Conservation (phyloP, 495 filamentous ascomycete genomes). For the Penicillium macrosclerotiorum region DNA sequence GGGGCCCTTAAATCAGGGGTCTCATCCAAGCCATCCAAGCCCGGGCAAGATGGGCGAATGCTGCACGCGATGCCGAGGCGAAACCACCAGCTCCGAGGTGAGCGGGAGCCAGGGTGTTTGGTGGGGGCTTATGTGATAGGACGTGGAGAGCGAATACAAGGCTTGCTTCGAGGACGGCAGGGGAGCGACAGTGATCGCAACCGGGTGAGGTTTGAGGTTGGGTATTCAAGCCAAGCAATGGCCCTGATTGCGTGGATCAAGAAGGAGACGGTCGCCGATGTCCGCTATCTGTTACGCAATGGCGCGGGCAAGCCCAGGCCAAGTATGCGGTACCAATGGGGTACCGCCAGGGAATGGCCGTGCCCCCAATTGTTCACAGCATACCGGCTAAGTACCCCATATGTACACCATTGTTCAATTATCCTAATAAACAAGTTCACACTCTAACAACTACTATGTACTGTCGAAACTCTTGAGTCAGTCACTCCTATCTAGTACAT, state of each 20-base stretch:
- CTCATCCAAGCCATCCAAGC: slow-evolving; percentile 34
- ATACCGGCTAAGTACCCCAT: not conserved
- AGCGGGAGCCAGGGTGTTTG: slow-evolving; percentile 2
- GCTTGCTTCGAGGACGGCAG: not conserved
- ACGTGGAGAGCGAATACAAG: not conserved
- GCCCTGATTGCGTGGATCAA: slow-evolving; percentile 26
- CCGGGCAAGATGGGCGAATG: slow-evolving; percentile 13
- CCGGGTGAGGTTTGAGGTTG: slow-evolving; percentile 26
- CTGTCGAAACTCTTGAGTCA: not conserved
- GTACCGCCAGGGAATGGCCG: not conserved
- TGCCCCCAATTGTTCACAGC: not conserved
- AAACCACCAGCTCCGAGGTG: slow-evolving; percentile 13
- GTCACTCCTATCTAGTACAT: not conserved
- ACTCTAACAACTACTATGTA: not conserved
- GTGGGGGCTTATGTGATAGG: not conserved
- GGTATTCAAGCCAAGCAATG: slow-evolving; percentile 32
- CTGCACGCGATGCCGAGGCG: slow-evolving; percentile 35
- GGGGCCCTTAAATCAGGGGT: slow-evolving; percentile 19
- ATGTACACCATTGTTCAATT: not conserved
- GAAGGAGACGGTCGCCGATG: slow-evolving; percentile 1
- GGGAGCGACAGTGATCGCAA: slow-evolving; percentile 6
- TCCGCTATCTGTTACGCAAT: slow-evolving; percentile 19
- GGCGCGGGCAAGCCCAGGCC: slow-evolving; percentile 10
- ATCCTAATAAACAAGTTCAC: not conserved
- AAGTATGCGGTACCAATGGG: slow-evolving; percentile 16